A percentile compares a stretch with the other conserved stretches of the same genome.
Conservation (phyloP, 2,329 filamentous ascomycete species). For the Periglandula ipomoeae region DNA sequence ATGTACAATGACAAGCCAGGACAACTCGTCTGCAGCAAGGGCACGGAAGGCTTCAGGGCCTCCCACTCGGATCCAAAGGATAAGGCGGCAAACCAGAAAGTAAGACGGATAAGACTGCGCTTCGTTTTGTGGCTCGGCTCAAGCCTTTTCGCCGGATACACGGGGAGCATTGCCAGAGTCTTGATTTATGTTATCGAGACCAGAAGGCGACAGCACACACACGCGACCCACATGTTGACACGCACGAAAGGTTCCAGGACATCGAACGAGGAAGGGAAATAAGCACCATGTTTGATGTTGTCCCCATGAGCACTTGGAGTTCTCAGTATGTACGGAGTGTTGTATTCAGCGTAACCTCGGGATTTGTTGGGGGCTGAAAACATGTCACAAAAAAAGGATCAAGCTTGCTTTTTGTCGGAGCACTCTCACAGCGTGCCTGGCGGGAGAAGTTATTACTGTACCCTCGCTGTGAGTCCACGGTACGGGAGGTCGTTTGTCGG, state of each 20-base stretch:
- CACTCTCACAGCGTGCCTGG: background rate
- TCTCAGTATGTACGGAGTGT: no score
- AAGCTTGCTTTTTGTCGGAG: background rate
- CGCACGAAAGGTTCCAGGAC: no score
- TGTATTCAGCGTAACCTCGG: no score
- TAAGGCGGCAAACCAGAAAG: no score
- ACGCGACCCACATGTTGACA: slow-evolving; percentile 1
- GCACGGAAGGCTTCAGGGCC: no score
- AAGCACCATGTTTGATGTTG: no score
- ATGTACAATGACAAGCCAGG: background rate
- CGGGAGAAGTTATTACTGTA: background rate
- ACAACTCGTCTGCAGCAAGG: no score
- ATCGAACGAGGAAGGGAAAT: no score
- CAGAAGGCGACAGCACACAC: background rate
- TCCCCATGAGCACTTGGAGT: no score
- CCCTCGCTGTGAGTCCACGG: background rate
- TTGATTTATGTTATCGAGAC: slow-evolving; percentile 4
- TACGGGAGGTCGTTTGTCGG: background rate
- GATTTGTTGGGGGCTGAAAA: background rate
- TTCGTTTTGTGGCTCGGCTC: no score
- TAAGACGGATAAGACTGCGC: no score
- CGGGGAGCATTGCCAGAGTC: background rate
- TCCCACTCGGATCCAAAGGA: no score
- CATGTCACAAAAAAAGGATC: background rate
- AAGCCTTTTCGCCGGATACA: background rate